Evolutionary conservation across 805 yeast species (phyloP), one percentile per base, ranked within the genome.

Genomic region (Kluyveromyces nonfermentans): DNA sequence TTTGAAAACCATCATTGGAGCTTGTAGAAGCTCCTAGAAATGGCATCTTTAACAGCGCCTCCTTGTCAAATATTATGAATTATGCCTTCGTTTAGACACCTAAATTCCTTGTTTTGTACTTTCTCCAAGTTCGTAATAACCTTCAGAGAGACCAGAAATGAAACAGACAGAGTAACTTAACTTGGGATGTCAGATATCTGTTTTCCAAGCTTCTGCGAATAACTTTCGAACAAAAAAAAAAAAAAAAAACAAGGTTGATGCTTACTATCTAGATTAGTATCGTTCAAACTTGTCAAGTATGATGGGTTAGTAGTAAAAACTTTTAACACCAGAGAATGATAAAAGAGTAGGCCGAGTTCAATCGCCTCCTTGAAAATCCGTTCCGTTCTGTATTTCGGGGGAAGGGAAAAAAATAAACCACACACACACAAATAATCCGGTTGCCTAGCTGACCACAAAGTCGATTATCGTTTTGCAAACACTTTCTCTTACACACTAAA

Each of bases 11-110:
- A 15, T 46, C 43, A 18, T 49, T 50, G 7, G 63, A 59, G 19
- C 47, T 50, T 31, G 51, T 52, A 1, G 63, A 56, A 19, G 65
- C 62, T 28, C 62, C 63, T 39, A 59, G 53, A 46, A 56, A 61
- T 36, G 65, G 65, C 65, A 61, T 61, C n/a, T 25, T 25, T 14
- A 25, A 10, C 30, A 10, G 9, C 4, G 12, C 4, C 30, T 25
- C 14, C 9, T 10, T 25, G 14, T 25, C 12, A 14, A 25, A 10
- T 25, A n/a, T n/a, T n/a, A n/a, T n/a, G n/a, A n/a, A n/a, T n/a
- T n/a, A n/a, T n/a, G n/a, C n/a, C n/a, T n/a, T n/a, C n/a, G n/a
- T n/a, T n/a, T n/a, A n/a, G n/a, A n/a, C n/a, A n/a, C n/a, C n/a
- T n/a, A n/a, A n/a, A n/a, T n/a, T n/a, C n/a, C n/a, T n/a, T n/a